Base-by-base conservation (phyloP, 257 asterid genomes). In the Apocynum venetum region DNA sequence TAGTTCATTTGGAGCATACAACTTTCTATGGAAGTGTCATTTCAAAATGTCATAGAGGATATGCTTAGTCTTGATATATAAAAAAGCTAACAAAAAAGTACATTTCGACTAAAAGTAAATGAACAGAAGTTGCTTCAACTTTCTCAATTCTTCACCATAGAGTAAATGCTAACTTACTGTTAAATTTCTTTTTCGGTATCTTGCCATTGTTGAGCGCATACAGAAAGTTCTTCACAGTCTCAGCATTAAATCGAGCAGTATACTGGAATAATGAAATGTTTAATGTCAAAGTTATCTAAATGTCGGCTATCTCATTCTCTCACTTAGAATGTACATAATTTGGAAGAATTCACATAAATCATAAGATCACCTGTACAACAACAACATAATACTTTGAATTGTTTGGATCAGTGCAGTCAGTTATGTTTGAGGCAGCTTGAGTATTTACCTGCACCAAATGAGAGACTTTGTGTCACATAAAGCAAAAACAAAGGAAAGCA, bases 231-330 rank as follows among this genome's bases (percentile, higher is more conserved):
- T 93, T 96, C 84, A 96, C 97, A 13, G 91, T 57, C 78, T 93
- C 98, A 40, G 97, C 98, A 83, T 84, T 93, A 85, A 96, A 96
- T 49, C 97, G 93, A 76, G 99, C 96, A 77, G 92, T 84, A 78
- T 91, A 91, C 99, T 93, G 91, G 79, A 86, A 80, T 76, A 4
- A 69, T 31, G 53, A 73, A 57, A 76, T 35, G 63, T 61, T 35
- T 49, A 75, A 53, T 51, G 43, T 65, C 71, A 77, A 53, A 53
- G 35, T 72, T 41, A 71, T 74, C 46, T 17, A 65, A 25, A 7
- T 44, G 35, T 61, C 44, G 6, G 7, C 60, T 57, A 59, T 49
- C 10, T 61, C 68, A 31, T 61, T 13, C 41, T 63, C 44, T 10
- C 7, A 63, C 48, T 75, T 60, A 72, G 44, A 41, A 44, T n/a